Evolutionary conservation across 2,329 filamentous ascomycete genomes (phyloP), one percentile per base, ranked within the genome.

Genomic region (Cytospora paraplurivora): DNA sequence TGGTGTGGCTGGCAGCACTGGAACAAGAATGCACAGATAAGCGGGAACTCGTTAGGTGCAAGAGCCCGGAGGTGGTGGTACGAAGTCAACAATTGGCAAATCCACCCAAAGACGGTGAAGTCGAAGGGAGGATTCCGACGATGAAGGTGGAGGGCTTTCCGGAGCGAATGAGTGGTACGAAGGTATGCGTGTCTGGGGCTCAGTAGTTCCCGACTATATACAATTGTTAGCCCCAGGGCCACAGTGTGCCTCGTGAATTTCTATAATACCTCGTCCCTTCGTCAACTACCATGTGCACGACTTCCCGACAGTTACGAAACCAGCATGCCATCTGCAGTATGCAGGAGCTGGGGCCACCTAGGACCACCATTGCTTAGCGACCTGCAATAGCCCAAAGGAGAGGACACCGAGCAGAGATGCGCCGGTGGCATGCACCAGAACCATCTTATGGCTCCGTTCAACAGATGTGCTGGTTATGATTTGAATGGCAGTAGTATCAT

Each of bases 41-140:
- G 87, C 67, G 95, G 95, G 10, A 87, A 86, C 69, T 88, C 87
- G 33, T 79, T 91, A 17, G 95, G 95, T 27, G 92, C 91, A 7
- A 86, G 85, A 69, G 78, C 95, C 56, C 83, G 95, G 70, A 83
- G 93, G 68, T 98, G 94, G 95, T 99, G 95, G 94, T 97, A 92
- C 80, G 86, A 85, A 27, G 91, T 96, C 19, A 98, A 98, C 73
- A 92, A 96, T 72, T 98, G 95, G 95, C 82, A 83, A 56, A 76
- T 94, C 63, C 67, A 71, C 5, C 72, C 77, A 62, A 67, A 69
- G 62, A 53, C 59, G 44, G 41, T 55, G 56, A 34, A 51, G 27
- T 57, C 47, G 27, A 66, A 64, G 34, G 38, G 55, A 37, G 57
- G 56, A 54, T 66, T 61, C 27, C 57, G 56, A 34, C 64, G 64